Evolutionary conservation across 2,329 filamentous ascomycete species (phyloP), one percentile per base, ranked within the genome.

Genomic region (Knufia fluminis): DNA sequence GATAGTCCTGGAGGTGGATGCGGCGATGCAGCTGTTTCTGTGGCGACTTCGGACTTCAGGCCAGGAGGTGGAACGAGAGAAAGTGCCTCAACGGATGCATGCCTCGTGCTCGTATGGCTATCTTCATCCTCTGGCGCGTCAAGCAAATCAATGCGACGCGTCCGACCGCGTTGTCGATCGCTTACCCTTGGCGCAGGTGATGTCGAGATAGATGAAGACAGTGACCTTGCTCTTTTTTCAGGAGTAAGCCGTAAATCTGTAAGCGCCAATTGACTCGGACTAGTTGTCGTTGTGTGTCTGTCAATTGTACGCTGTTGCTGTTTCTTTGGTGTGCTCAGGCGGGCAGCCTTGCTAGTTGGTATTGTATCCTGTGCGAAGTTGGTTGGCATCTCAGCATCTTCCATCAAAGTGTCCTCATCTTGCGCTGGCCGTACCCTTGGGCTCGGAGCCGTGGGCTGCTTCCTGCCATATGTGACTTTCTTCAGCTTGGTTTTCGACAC

Each of bases 191-290:
- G 8, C 14, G 7, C 16, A 10, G 28, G 24, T n/a, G 20, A 35
- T 20, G 26, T 20, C 14, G 32, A 33, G 19, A 23, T 14, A 39
- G 16, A 24, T 35, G 22, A 36, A 8, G 19, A 4, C 22, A 3
- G 22, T 32, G 49, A 28, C 16, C n/a, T 38, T 22, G 49, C 22
- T n/a, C 20, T 40, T 4, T 28, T 44, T 4, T 54, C 55, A 3
- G 57, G 52, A n/a, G 55, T 53, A 24, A 59, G 44, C 28, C 52
- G 50, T 28, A 59, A 41, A 8, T 54, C 28, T 28, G 50, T 56
- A 33, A 58, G 43, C 4, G 53, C 50, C 14, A 59, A 44, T 22
- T 54, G 48, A 32, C 54, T 52, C 19, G 55, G 57, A 35, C 51
- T 57, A 16, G 55, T 46, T 3, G 49, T 46, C 26, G 52, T 46